A percentile compares a stretch with the other conserved stretches of the same genome.
These are phyloP conservation scores for Chrysanthemum lavandulifolium DNA, from an alignment of 129 eudicot species.

Conservation along the genomic window DNA sequence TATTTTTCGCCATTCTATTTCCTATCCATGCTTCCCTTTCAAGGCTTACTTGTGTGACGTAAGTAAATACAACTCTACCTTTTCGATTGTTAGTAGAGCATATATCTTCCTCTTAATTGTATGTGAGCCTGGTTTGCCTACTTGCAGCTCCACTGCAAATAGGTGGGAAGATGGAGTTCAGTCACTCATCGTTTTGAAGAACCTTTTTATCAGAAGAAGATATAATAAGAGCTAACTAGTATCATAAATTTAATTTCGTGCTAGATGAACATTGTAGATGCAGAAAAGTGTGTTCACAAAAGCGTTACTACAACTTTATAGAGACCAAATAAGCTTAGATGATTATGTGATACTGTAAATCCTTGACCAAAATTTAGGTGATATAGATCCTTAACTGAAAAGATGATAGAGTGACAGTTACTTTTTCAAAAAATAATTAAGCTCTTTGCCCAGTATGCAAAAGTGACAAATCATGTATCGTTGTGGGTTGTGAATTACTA, in stretches of 20 bases:
- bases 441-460: neutral
- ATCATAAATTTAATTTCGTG: neutral
- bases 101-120: constrained; percentile 20
- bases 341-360: neutral
- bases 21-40: too few species aligned
- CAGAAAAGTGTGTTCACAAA: too few species aligned
- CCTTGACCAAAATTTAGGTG: neutral
- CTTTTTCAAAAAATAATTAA: neutral
- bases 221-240: neutral
- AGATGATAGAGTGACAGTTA: neutral
- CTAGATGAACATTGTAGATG: neutral
- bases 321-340: too few species aligned
- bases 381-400: neutral
- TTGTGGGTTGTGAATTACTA: neutral
- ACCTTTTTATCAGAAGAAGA: neutral
- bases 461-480: neutral
- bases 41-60: too few species aligned
- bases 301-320: too few species aligned
- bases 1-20: too few species aligned
- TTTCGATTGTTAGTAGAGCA: neutral
- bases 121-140: constrained; percentile 17
- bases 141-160: constrained; percentile 26
- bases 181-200: constrained; percentile 8
- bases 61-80: constrained; percentile 3
- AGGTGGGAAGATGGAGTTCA: constrained; percentile 26